Percentiles rank a stretch among this genome's conserved stretches.
phyloP scores from a whole-genome alignment of 805 yeast genomes.

The Metschnikowia cubensis region DNA sequence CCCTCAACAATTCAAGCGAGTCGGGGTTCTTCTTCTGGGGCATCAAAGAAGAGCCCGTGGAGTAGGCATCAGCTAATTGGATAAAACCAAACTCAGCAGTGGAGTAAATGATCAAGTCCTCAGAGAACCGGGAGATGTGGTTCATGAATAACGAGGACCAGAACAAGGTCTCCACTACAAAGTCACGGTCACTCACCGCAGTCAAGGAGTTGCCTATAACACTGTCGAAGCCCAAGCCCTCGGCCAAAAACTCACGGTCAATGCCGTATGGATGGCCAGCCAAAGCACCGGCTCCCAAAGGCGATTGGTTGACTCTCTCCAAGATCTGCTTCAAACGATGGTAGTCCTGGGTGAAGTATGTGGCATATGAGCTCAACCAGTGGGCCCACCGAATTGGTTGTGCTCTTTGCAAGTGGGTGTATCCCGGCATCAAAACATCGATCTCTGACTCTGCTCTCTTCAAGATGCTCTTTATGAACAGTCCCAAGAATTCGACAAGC shows the following conservation, averaged over 20 bases:
- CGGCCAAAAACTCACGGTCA: conserved; percentile 85
- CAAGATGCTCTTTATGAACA: conserved; percentile 63
- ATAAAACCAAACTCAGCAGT: conserved; percentile 97
- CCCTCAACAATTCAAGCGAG: conserved; percentile 89
- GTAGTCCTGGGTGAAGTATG: conserved; percentile 88
- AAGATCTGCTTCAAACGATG: conserved; percentile 77
- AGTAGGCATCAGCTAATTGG: conserved; percentile 92
- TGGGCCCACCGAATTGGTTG: conserved; percentile 99
- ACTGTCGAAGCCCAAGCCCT: conserved; percentile 71
- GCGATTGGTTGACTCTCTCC: conserved; percentile 80
- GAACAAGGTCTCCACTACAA: conserved; percentile 90
- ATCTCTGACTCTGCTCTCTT: conserved; percentile 82
- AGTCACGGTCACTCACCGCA: conserved; percentile 98
- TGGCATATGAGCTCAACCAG: conserved; percentile 92
- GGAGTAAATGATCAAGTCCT: conserved; percentile 92
- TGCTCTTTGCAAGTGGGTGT: conserved; percentile 96
- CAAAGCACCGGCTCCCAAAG: conserved; percentile 95
- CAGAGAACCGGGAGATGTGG: conserved; percentile 91
- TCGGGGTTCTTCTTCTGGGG: conserved; percentile 99
- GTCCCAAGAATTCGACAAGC: conserved; percentile 50
- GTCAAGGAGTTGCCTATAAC: conserved; percentile 93
- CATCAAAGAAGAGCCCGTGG: conserved; percentile 97
- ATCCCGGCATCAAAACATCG: conserved; percentile 96
- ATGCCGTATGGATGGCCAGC: conserved; percentile 99
- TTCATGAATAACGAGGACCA: conserved; percentile 95